Percentiles rank a stretch among this genome's conserved stretches.
phyloP scores from a whole-genome alignment of 306 rosid species.

The Malus fusca region DNA sequence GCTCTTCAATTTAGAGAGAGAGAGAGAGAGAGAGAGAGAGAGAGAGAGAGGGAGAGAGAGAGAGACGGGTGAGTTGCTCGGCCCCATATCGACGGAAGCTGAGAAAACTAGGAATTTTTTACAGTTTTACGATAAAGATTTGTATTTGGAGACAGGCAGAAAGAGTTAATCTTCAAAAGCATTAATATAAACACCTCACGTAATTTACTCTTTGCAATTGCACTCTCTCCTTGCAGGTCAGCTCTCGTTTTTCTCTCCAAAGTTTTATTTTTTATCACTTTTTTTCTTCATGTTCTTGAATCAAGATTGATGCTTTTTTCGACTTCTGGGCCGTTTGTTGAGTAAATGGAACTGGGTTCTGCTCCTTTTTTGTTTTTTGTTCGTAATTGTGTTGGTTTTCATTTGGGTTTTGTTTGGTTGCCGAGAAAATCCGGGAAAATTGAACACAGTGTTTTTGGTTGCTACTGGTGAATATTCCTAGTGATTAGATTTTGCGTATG shows the following conservation, averaged over 20 bases:
- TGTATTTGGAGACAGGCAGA: neutral
- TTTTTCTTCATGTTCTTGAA: neutral
- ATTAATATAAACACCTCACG: neutral
- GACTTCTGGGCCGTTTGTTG: neutral
- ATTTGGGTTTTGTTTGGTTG: neutral
- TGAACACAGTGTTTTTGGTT: neutral
- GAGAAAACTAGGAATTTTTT: conserved; percentile 5
- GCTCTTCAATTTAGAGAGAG: neutral
- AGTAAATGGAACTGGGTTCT: neutral
- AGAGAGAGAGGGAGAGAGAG: no score
- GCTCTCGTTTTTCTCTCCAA: neutral
- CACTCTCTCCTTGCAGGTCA: conserved; percentile 1
- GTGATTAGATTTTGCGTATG: neutral
- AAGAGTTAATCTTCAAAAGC: neutral
- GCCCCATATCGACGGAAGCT: neutral
- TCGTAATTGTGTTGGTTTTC: neutral
- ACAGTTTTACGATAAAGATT: neutral
- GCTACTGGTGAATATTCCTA: neutral
- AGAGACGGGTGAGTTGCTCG: neutral
- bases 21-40: no score
- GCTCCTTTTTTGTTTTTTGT: neutral
- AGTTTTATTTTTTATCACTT: neutral
- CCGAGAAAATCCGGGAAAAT: neutral
- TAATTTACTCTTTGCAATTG: neutral
- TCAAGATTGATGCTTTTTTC: neutral